These are phyloP conservation scores for Lasiosphaeris hirsuta DNA, from an alignment of 495 filamentous ascomycete genomes.

Conservation along the genomic window DNA sequence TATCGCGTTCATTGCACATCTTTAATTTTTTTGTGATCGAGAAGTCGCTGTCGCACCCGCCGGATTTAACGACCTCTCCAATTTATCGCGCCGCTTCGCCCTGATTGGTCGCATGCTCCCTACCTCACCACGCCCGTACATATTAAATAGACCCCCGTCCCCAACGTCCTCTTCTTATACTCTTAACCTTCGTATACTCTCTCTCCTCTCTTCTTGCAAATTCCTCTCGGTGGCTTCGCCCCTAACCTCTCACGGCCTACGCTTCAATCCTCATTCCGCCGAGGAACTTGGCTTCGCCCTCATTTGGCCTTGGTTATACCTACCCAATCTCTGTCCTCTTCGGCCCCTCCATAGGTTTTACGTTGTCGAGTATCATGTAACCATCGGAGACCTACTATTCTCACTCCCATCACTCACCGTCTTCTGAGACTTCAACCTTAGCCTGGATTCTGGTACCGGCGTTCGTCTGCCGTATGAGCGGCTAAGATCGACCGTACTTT, in stretches of 20 bases:
- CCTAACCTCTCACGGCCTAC: no score
- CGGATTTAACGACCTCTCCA: slow-evolving; percentile 7
- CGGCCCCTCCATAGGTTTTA: background rate
- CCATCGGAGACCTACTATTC: background rate
- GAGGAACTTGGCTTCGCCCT: background rate
- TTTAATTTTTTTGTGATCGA: background rate
- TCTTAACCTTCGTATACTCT: slow-evolving; percentile 3
- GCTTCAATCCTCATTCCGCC: background rate
- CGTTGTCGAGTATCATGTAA: background rate
- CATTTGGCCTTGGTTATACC: slow-evolving; percentile 2
- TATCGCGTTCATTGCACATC: no score
- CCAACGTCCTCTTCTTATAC: slow-evolving; percentile 8
- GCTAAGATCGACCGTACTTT: background rate
- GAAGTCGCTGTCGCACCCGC: slow-evolving; percentile 9
- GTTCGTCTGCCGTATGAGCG: background rate
- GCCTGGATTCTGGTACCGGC: background rate
- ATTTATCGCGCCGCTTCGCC: slow-evolving; percentile 1
- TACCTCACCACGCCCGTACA: background rate
- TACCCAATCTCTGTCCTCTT: background rate
- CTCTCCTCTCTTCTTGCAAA: slow-evolving; percentile 1
- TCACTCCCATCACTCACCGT: background rate
- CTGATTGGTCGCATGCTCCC: slow-evolving; percentile 2
- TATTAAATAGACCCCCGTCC: slow-evolving; percentile 9
- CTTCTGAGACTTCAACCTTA: slow-evolving; percentile 1
- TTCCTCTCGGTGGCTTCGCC: background rate